A percentile compares a stretch with the other conserved stretches of the same genome.
phyloP scores from a whole-genome alignment of 305 asterid genomes.

The Salvia sclarea region DNA sequence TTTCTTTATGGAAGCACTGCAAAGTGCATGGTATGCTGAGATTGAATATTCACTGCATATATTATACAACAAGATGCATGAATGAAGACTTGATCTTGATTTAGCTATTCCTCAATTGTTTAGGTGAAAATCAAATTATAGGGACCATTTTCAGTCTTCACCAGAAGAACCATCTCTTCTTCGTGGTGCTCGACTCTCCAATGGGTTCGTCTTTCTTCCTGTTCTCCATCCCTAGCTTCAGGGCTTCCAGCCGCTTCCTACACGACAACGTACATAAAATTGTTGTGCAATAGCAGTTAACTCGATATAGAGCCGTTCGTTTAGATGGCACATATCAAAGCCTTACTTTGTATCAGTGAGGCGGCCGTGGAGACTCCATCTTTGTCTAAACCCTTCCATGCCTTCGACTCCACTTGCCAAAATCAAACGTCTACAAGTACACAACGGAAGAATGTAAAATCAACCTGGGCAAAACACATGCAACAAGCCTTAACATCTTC shows the following conservation, averaged over 20 bases:
- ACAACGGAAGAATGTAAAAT: neutral
- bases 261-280: neutral
- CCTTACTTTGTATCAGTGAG: slow-evolving; percentile 80
- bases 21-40: neutral
- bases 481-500: neutral
- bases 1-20: neutral
- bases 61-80: neutral
- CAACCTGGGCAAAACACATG: neutral
- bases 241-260: slow-evolving; percentile 74
- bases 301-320: neutral
- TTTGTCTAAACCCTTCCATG: slow-evolving; percentile 82
- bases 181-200: slow-evolving; percentile 23
- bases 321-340: neutral
- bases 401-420: slow-evolving; percentile 98
- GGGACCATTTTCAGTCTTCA: too few relatives aligned
- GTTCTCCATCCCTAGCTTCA: slow-evolving; percentile 73
- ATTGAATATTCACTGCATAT: slow-evolving; percentile 16
- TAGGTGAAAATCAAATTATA: neutral
- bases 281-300: neutral
- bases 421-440: slow-evolving; percentile 61
- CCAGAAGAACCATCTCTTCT: slow-evolving; percentile 80
- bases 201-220: slow-evolving; percentile 50
- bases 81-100: slow-evolving; percentile 4
- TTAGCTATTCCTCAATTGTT: neutral
- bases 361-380: slow-evolving; percentile 94